A percentile compares a stretch with the other conserved stretches of the same genome.
Evolutionary conservation across 148 eudicot genomes (phyloP).

Genomic region (Vaccinium corymbosum): DNA sequence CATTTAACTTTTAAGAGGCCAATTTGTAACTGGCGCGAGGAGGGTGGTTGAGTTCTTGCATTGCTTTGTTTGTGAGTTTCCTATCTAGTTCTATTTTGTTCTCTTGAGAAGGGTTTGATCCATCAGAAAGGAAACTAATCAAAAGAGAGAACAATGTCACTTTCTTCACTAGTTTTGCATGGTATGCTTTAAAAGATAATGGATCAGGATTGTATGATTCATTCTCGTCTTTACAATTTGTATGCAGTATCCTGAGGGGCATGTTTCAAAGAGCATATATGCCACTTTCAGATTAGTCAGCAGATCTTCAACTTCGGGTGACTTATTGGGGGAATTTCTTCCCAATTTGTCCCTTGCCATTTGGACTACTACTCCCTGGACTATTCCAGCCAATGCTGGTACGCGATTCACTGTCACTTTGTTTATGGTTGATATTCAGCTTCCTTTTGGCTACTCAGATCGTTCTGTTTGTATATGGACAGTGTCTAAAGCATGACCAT

Average conservation of each 20-base stretch:
- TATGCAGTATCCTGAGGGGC: conserved; percentile 88
- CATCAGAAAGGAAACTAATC: neutral
- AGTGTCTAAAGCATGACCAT: neutral
- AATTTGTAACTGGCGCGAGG: neutral
- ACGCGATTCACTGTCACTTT: conserved; percentile 15
- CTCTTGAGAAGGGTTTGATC: neutral
- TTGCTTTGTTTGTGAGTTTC: neutral
- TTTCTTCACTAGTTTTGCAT: neutral
- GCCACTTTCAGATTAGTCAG: conserved; percentile 64
- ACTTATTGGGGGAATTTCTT: conserved; percentile 53
- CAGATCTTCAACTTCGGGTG: conserved; percentile 45
- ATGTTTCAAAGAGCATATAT: conserved; percentile 82
- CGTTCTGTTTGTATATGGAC: neutral
- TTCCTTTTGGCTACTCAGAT: neutral
- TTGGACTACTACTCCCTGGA: conserved; percentile 99
- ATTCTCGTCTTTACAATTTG: conserved; percentile 18
- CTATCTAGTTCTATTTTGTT: neutral
- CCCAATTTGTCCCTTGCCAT: conserved; percentile 76
- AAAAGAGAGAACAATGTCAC: neutral
- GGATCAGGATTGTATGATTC: neutral
- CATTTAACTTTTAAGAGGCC: neutral
- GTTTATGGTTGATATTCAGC: too few species aligned
- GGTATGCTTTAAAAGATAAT: neutral
- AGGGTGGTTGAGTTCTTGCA: neutral
- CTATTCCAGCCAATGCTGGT: conserved; percentile 99